Evolutionary conservation across 768 basidiomycete genomes (phyloP).

Genomic region (Termitomyces sp.): DNA sequence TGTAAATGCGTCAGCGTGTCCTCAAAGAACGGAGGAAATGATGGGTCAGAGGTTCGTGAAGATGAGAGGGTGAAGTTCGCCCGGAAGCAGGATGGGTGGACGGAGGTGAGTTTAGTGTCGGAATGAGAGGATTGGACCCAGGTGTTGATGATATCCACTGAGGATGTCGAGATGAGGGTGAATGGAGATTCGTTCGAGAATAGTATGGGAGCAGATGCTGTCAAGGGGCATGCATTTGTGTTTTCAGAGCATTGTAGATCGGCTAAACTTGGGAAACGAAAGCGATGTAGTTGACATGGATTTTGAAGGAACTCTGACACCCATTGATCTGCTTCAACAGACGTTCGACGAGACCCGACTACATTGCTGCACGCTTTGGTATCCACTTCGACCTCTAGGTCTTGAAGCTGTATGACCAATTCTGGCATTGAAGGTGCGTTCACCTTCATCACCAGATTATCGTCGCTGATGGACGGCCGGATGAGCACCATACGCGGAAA

Average conservation of each 20-base stretch:
- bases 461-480: slow-evolving; percentile 8
- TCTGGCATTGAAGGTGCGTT: slow-evolving; percentile 9
- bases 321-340: slow-evolving; percentile 11
- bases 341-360: background rate
- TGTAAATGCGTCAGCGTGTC: slow-evolving; percentile 6
- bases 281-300: slow-evolving; percentile 10
- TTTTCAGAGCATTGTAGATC: background rate
- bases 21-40: slow-evolving; percentile 7
- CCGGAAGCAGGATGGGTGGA: slow-evolving; percentile 11
- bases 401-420: background rate
- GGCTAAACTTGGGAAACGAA: background rate
- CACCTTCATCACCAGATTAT: slow-evolving; percentile 3
- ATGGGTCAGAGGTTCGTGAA: background rate
- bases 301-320: slow-evolving; percentile 9
- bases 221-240: background rate
- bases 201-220: slow-evolving; percentile 2
- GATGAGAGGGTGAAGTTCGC: slow-evolving; percentile 10
- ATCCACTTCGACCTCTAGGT: background rate
- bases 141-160: slow-evolving; percentile 3
- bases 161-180: slow-evolving; percentile 11
- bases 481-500: slow-evolving; percentile 12
- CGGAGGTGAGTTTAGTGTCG: background rate
- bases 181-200: slow-evolving; percentile 14
- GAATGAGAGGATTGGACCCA: slow-evolving; percentile 8
- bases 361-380: background rate